phyloP scores from a whole-genome alignment of 2,329 filamentous ascomycete genomes.

The Phaeosphaeriaceae sp. region DNA sequence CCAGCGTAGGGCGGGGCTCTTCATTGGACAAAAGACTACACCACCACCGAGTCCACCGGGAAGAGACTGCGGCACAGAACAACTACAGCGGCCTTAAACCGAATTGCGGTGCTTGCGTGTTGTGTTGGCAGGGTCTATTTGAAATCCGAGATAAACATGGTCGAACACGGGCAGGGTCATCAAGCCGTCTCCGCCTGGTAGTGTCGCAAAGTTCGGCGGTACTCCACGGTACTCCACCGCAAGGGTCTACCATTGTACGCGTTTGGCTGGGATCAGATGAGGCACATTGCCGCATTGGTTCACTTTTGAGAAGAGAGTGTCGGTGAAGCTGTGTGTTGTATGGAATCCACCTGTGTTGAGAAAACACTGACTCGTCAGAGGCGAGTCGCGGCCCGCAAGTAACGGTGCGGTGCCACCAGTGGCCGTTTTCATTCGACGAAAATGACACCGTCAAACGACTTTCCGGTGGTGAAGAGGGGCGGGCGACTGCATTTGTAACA shows the following conservation, averaged over 20 bases:
- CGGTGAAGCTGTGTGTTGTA: background rate
- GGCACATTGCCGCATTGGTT: background rate
- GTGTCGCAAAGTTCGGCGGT: background rate
- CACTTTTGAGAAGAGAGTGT: background rate
- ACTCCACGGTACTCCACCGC: background rate
- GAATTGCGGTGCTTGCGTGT: background rate
- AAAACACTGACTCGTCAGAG: background rate
- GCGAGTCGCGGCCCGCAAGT: background rate
- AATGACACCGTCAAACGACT: background rate
- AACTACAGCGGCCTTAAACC: background rate
- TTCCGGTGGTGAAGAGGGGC: background rate
- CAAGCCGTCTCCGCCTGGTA: background rate
- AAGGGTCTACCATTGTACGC: background rate
- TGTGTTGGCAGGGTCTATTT: background rate
- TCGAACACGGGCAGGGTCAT: background rate
- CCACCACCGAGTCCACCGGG: background rate
- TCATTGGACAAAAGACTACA: slow-evolving; percentile 3
- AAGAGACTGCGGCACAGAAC: background rate
- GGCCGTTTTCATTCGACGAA: background rate
- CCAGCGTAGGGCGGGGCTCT: background rate
- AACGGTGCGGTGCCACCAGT: background rate
- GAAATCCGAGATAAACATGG: background rate
- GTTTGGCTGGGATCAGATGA: background rate
- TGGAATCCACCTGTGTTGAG: background rate
- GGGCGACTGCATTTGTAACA: background rate